phyloP scores from a whole-genome alignment of 169 alveolate species.

The Nephromyces sp. region DNA sequence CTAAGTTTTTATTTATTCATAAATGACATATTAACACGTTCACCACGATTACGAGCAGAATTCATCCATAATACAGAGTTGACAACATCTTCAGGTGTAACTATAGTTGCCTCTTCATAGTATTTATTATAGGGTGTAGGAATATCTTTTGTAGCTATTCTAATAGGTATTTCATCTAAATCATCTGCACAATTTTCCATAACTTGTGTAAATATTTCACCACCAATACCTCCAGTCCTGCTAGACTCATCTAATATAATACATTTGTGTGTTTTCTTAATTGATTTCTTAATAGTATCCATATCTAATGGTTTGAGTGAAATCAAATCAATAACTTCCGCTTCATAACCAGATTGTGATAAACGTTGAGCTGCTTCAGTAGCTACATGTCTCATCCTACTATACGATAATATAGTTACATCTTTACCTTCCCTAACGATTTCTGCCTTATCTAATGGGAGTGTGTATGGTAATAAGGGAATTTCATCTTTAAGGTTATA shows the following conservation, averaged over 20 bases:
- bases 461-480: slow-evolving; percentile 62
- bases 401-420: slow-evolving; percentile 69
- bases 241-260: slow-evolving; percentile 83
- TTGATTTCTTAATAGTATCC: slow-evolving; percentile 59
- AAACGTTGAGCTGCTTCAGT: slow-evolving; percentile 71
- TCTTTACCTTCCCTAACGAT: slow-evolving; percentile 68
- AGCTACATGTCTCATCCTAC: slow-evolving; percentile 68
- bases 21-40: too few relatives aligned
- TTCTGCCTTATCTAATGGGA: slow-evolving; percentile 78
- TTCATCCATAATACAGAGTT: slow-evolving; percentile 40
- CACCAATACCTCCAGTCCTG: slow-evolving; percentile 80
- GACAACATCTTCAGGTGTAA: slow-evolving; percentile 43
- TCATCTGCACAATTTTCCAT: slow-evolving; percentile 46
- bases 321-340: slow-evolving; percentile 77
- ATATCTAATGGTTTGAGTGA: slow-evolving; percentile 75
- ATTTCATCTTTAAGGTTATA: slow-evolving; percentile 66
- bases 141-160: slow-evolving; percentile 46
- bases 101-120: slow-evolving; percentile 48
- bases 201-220: slow-evolving; percentile 58
- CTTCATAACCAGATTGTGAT: slow-evolving; percentile 55
- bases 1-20: too few relatives aligned
- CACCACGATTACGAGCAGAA: neutral
- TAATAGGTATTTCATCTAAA: slow-evolving; percentile 35
- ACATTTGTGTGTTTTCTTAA: slow-evolving; percentile 71
- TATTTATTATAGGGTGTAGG: slow-evolving; percentile 48